Conservation (phyloP, 2,329 filamentous ascomycete genomes). For the Microcera coccophila region DNA sequence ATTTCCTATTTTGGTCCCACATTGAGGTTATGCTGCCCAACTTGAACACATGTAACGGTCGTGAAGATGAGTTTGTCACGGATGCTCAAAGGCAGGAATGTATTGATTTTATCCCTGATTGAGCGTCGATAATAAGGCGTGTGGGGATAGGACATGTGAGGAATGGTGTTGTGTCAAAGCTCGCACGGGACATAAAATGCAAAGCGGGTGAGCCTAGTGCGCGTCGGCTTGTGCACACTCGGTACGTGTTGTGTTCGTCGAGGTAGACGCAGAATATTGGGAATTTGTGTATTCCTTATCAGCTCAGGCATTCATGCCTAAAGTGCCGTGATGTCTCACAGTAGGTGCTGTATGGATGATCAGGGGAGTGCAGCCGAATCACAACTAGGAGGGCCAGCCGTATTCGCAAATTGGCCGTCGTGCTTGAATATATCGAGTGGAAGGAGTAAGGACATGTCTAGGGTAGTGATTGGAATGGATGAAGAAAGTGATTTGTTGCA, state of each 20-base stretch:
- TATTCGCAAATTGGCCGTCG: too few relatives aligned
- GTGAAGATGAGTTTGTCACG: conserved; percentile 7
- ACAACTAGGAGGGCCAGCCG: too few relatives aligned
- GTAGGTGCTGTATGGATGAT: too few relatives aligned
- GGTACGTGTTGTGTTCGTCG: neutral
- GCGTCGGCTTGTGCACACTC: conserved; percentile 10
- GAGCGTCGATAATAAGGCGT: conserved; percentile 21
- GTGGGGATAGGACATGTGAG: conserved; percentile 7
- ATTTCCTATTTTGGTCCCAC: conserved; percentile 10
- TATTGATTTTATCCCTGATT: conserved; percentile 19
- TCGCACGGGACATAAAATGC: conserved; percentile 21
- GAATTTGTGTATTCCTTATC: too few relatives aligned
- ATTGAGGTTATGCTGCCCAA: conserved; percentile 14
- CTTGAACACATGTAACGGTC: conserved; percentile 20
- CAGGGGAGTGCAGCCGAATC: too few relatives aligned
- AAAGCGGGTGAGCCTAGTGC: conserved; percentile 14
- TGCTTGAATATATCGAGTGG: too few relatives aligned
- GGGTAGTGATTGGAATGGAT: too few relatives aligned
- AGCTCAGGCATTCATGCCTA: too few relatives aligned
- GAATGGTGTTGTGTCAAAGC: conserved; percentile 15
- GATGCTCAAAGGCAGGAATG: conserved; percentile 12
- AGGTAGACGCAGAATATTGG: conserved; percentile 3
- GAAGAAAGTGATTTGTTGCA: too few relatives aligned
- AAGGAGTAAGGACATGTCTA: too few relatives aligned
- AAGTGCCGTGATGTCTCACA: too few relatives aligned